These are phyloP conservation scores for Pseudozyma sp. DNA, from an alignment of 1,284 basidiomycete genomes.

Conservation along the genomic window DNA sequence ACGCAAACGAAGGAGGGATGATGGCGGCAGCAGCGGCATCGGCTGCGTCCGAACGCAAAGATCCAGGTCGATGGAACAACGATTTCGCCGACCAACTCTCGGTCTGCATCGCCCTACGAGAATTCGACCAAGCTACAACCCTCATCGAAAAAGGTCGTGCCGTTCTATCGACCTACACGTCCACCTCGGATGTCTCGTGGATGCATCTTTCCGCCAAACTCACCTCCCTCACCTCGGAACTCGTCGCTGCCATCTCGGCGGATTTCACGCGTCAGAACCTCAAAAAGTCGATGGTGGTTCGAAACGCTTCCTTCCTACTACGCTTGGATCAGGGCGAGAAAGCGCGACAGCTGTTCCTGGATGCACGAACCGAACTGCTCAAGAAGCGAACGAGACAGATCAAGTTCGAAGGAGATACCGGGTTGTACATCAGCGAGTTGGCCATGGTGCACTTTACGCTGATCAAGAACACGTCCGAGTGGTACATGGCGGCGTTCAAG, in stretches of 20 bases:
- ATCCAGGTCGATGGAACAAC: slow-evolving; percentile 78
- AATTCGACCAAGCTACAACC: slow-evolving; percentile 86
- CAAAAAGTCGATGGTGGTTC: slow-evolving; percentile 80
- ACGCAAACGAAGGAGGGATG: slow-evolving; percentile 1
- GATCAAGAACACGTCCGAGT: slow-evolving; percentile 95
- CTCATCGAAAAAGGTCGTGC: slow-evolving; percentile 84
- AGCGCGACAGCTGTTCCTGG: slow-evolving; percentile 85
- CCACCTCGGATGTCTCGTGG: slow-evolving; percentile 29
- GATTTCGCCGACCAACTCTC: slow-evolving; percentile 92
- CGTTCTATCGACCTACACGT: slow-evolving; percentile 74
- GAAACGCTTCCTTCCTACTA: slow-evolving; percentile 78
- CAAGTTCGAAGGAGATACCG: slow-evolving; percentile 89
- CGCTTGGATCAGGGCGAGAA: slow-evolving; percentile 82
- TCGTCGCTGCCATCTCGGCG: slow-evolving; percentile 79
- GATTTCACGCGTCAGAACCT: slow-evolving; percentile 81
- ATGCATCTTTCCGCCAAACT: slow-evolving; percentile 40
- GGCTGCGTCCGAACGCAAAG: slow-evolving; percentile 52
- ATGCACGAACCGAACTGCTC: slow-evolving; percentile 81
- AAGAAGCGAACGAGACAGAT: slow-evolving; percentile 83
- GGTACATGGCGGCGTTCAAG: slow-evolving; percentile 95
- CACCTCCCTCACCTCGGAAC: slow-evolving; percentile 53
- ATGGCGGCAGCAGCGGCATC: slow-evolving; percentile 48
- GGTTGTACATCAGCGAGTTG: slow-evolving; percentile 80
- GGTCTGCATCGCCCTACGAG: slow-evolving; percentile 87
- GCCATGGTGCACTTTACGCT: slow-evolving; percentile 86